Evolutionary conservation across 2,329 filamentous ascomycete genomes (phyloP).

Genomic region (Emericellopsis atlantica): DNA sequence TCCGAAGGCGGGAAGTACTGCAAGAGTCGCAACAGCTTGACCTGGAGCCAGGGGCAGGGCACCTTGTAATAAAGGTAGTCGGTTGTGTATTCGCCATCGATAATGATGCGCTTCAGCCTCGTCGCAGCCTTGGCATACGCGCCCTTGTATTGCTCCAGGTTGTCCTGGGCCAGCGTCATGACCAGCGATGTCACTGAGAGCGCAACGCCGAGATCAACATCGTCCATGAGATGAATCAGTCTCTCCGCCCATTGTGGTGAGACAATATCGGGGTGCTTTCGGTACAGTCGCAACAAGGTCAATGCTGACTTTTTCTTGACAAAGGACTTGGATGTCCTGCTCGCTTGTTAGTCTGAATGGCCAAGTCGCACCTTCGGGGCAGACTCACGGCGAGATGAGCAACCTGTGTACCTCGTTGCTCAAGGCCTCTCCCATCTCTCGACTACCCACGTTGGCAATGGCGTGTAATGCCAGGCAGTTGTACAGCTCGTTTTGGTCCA

Average conservation of each 20-base stretch:
- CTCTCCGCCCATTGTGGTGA: conserved; percentile 96
- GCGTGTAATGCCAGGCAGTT: conserved; percentile 95
- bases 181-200: conserved; percentile 92
- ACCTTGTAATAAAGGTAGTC: conserved; percentile 99
- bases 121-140: conserved; percentile 90
- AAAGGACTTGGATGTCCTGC: conserved; percentile 71
- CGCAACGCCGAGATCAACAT: conserved; percentile 83
- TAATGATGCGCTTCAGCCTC: conserved; percentile 75
- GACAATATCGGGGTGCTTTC: conserved; percentile 87
- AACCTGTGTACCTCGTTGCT: conserved; percentile 86
- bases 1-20: conserved; percentile 98
- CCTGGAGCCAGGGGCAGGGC: conserved; percentile 96
- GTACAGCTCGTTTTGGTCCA: conserved; percentile 93
- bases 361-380: not conserved
- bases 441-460: conserved; percentile 91
- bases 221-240: conserved; percentile 98
- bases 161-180: conserved; percentile 88
- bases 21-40: conserved; percentile 81
- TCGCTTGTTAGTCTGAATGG: not conserved
- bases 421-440: conserved; percentile 93
- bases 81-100: conserved; percentile 77
- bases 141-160: conserved; percentile 86
- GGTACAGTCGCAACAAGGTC: conserved; percentile 83
- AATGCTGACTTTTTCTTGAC: conserved; percentile 98
- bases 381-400: conserved; percentile 78